Percentiles rank a stretch among this genome's conserved stretches.
Evolutionary conservation across 306 rosid genomes (phyloP).

Genomic region (Medicago lupulina): DNA sequence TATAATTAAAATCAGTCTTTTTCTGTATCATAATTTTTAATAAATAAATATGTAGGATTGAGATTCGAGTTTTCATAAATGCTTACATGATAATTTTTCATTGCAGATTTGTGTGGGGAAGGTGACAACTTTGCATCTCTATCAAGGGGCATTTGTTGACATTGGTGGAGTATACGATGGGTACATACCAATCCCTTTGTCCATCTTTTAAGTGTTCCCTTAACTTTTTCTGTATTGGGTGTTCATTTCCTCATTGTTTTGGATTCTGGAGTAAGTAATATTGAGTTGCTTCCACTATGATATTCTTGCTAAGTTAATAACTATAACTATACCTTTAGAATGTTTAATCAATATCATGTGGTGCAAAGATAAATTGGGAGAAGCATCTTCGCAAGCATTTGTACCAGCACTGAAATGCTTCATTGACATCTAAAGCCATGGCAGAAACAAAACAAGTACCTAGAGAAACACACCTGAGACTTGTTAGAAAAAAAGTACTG

Average conservation of each 20-base stretch:
- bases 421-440: constrained; percentile 21
- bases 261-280: constrained; percentile 29
- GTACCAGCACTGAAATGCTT: constrained; percentile 31
- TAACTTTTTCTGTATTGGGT: constrained; percentile 26
- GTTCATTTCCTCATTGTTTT: constrained; percentile 35
- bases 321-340: constrained; percentile 27
- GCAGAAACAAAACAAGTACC: constrained; percentile 17
- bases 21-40: neutral
- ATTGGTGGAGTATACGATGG: constrained; percentile 98
- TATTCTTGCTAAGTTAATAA: constrained; percentile 27
- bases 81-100: constrained; percentile 31
- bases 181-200: constrained; percentile 49
- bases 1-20: constrained; percentile 20
- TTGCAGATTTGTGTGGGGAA: constrained; percentile 87
- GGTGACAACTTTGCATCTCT: constrained; percentile 83
- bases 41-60: constrained; percentile 6
- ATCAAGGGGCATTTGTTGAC: constrained; percentile 99
- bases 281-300: constrained; percentile 28
- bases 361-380: constrained; percentile 13
- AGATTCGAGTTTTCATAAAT: constrained; percentile 24
- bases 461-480: neutral
- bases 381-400: constrained; percentile 29
- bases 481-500: constrained; percentile 14
- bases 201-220: constrained; percentile 23
- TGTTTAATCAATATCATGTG: neutral